These are phyloP conservation scores for Penicillium riverlandense DNA, from an alignment of 495 filamentous ascomycete species.

Conservation along the genomic window DNA sequence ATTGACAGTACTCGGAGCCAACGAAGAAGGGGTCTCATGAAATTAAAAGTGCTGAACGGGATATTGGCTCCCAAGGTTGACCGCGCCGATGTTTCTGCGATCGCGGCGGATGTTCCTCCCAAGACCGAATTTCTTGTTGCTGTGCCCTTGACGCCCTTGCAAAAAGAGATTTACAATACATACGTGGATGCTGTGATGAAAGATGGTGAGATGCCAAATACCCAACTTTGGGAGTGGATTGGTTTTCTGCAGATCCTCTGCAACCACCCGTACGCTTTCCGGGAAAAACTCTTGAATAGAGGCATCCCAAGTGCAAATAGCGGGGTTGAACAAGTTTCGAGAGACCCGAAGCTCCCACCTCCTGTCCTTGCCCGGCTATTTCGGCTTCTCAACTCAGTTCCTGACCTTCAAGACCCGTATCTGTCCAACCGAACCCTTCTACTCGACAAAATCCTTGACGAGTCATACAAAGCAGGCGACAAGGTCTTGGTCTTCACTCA, in stretches of 20 bases:
- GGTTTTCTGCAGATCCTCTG: slow-evolving; percentile 57
- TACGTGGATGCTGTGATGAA: slow-evolving; percentile 41
- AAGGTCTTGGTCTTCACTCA: slow-evolving; percentile 75
- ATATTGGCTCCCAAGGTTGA: slow-evolving; percentile 75
- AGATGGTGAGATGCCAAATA: slow-evolving; percentile 11
- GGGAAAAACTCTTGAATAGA: slow-evolving; percentile 39
- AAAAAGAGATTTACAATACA: slow-evolving; percentile 53
- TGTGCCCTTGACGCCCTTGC: slow-evolving; percentile 60
- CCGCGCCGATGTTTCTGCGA: slow-evolving; percentile 59
- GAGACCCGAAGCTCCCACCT: slow-evolving; percentile 22
- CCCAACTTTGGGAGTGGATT: slow-evolving; percentile 44
- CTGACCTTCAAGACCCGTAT: slow-evolving; percentile 25
- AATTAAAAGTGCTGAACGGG: slow-evolving; percentile 61
- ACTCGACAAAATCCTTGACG: slow-evolving; percentile 56
- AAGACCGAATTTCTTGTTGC: slow-evolving; percentile 80
- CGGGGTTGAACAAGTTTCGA: slow-evolving; percentile 16
- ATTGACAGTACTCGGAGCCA: slow-evolving; percentile 49
- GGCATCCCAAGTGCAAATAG: slow-evolving; percentile 5
- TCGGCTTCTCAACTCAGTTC: slow-evolving; percentile 18
- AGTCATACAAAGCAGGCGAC: slow-evolving; percentile 53
- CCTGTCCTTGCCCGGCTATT: slow-evolving; percentile 17
- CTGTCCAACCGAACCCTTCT: slow-evolving; percentile 62
- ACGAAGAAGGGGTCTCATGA: slow-evolving; percentile 52
- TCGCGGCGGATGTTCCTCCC: slow-evolving; percentile 54
- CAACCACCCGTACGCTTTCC: slow-evolving; percentile 66